phyloP scores from a whole-genome alignment of 164 flowering plant genomes.

The Piper betle region DNA sequence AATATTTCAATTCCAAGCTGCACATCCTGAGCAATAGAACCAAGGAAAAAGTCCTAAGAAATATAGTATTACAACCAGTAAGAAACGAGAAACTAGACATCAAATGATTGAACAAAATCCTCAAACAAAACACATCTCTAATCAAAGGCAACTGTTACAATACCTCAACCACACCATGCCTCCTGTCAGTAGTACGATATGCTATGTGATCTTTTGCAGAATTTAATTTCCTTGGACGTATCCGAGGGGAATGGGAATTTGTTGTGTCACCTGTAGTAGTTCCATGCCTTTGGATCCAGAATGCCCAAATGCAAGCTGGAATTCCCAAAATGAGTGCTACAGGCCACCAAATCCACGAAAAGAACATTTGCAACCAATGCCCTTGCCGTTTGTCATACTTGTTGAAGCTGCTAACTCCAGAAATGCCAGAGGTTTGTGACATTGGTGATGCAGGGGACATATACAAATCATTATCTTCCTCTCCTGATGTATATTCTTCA shows the following conservation, averaged over 20 bases:
- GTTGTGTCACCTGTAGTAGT: constrained; percentile 14
- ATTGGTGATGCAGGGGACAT: constrained; percentile 40
- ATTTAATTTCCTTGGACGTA: constrained; percentile 21
- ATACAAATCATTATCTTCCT: constrained; percentile 47
- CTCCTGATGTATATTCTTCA: constrained; percentile 58
- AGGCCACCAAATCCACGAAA: constrained; percentile 67
- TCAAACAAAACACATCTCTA: neutral
- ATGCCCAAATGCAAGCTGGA: constrained; percentile 34
- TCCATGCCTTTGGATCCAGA: constrained; percentile 16
- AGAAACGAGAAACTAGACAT: neutral
- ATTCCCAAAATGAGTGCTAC: constrained; percentile 40
- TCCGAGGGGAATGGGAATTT: constrained; percentile 14
- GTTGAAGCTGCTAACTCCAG: constrained; percentile 34
- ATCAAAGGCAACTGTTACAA: neutral
- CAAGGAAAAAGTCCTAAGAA: too few species aligned
- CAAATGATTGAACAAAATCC: neutral
- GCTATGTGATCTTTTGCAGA: constrained; percentile 54
- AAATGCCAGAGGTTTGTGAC: constrained; percentile 53
- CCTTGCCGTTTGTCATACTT: constrained; percentile 32
- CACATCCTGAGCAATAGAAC: constrained; percentile 63
- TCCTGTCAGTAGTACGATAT: constrained; percentile 70
- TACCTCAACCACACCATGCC: constrained; percentile 97
- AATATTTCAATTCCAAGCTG: constrained; percentile 77
- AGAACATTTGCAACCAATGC: constrained; percentile 35
- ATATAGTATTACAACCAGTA: neutral